phyloP scores from a whole-genome alignment of 768 basidiomycete genomes.

The Calocybe indica region DNA sequence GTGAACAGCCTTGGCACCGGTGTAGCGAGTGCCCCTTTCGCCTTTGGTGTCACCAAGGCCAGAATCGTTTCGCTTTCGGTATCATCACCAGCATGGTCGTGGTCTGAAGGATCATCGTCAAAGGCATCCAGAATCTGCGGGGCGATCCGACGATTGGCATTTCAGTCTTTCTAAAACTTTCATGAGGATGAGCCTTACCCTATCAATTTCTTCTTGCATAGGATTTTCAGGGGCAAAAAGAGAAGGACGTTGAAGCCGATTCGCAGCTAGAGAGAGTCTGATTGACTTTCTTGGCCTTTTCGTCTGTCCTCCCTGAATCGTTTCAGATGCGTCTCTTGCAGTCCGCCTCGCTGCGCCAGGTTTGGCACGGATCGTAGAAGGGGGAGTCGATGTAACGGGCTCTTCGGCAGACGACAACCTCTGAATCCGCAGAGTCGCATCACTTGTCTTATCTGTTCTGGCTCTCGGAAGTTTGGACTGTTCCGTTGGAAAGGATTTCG shows the following conservation, averaged over 20 bases:
- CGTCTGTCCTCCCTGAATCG: background rate
- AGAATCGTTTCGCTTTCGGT: conserved; percentile 10
- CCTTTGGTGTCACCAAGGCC: conserved; percentile 13
- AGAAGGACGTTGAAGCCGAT: conserved; percentile 11
- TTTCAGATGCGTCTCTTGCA: too few species aligned
- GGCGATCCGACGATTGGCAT: too few species aligned
- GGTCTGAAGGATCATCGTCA: too few species aligned
- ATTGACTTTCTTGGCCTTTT: conserved; percentile 16
- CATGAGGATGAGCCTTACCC: conserved; percentile 6
- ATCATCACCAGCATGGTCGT: conserved; percentile 3
- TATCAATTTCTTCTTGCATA: conserved; percentile 16
- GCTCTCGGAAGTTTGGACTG: background rate
- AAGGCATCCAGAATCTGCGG: background rate
- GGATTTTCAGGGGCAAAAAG: conserved; percentile 8
- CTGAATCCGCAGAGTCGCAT: background rate
- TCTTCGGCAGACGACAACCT: background rate
- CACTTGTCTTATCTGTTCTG: background rate
- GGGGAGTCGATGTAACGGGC: conserved; percentile 6
- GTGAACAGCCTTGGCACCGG: conserved; percentile 25
- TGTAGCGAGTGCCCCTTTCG: conserved; percentile 7
- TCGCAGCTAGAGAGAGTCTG: conserved; percentile 18
- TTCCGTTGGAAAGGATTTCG: background rate
- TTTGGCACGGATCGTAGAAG: background rate
- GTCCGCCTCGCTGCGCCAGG: too few species aligned
- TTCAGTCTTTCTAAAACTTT: too few species aligned